Evolutionary conservation across 495 filamentous ascomycete genomes (phyloP), one percentile per base, ranked within the genome.

Genomic region (Hypoxylon lenormandii): DNA sequence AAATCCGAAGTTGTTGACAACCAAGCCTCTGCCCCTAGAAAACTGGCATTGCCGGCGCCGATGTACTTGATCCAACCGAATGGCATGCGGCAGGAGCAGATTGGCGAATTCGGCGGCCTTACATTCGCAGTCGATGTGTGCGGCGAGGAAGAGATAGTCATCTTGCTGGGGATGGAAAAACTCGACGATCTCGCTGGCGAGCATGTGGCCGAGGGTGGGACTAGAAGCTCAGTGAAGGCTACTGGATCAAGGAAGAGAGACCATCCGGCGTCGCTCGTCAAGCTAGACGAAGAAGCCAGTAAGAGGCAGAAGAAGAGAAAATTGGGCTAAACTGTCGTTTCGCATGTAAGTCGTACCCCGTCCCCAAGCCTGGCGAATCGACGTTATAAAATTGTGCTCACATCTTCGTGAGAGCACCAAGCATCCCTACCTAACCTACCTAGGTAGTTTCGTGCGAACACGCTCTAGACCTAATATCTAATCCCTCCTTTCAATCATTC

Each of bases 11-110:
- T 63, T 5, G 16, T 49, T 11, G 70, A 72, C 8, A 18, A 37
- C 18, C 42, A 46, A 6, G 64, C 51, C 0, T 54, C 52, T 8
- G 42, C 23, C n/a, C 59, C 55, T 11, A 63, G 73, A 37, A 71
- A 43, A 33, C 30, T 75, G 13, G 67, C 64, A 13, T 50, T 64
- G 8, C 73, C 73, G 0, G 73, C 73, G 4, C 63, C 73, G 15
- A 75, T 75, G 73, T 61, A 70, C 5, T 36, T 2, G 1, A 57
- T 72, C 3, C 13, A 48, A 7, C 12, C 11, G 4, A 52, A 51
- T 1, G 52, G 49, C 18, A 47, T 55, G 21, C 52, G 5, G 11
- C 7, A 52, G 30, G 62, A 16, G 22, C 63, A 64, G 19, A 22
- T 63, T 0, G 28, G 58, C 2, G 52, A 51, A 22, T 75, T 73